Evolutionary conservation across 306 rosid species (phyloP).

Genomic region (Fragaria ananassa): DNA sequence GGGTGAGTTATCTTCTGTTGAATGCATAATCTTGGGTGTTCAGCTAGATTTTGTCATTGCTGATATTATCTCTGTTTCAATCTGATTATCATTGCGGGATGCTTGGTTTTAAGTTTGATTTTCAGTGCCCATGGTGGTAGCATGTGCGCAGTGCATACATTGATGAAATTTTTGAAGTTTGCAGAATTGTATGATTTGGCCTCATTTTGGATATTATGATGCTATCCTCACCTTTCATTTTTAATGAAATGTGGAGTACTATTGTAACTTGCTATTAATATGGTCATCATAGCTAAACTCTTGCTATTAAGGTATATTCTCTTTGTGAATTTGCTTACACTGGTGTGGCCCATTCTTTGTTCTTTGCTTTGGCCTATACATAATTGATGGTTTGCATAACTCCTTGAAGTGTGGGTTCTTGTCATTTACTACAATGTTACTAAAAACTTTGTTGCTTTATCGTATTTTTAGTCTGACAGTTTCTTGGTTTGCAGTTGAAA

Average conservation of each 20-base stretch:
- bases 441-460: not conserved
- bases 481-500: slow-evolving; percentile 52
- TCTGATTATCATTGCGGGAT: not conserved
- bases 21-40: not conserved
- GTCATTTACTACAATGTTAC: not conserved
- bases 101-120: not conserved
- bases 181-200: not conserved
- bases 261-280: not conserved
- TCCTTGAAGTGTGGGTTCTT: not conserved
- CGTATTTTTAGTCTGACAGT: not conserved
- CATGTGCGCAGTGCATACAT: not conserved
- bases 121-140: not conserved
- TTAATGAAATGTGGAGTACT: not conserved
- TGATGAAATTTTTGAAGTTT: not conserved
- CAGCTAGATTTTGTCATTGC: not conserved
- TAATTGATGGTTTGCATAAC: not conserved
- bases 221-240: too few species aligned
- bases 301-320: too few species aligned
- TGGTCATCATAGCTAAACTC: not conserved
- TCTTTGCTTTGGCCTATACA: not conserved
- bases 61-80: not conserved
- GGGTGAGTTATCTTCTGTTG: slow-evolving; percentile 50
- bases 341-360: not conserved
- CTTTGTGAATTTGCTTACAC: not conserved
- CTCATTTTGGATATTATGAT: too few species aligned